Base-by-base conservation (phyloP, 2,329 filamentous ascomycete species). In the Epichloe baconii region DNA sequence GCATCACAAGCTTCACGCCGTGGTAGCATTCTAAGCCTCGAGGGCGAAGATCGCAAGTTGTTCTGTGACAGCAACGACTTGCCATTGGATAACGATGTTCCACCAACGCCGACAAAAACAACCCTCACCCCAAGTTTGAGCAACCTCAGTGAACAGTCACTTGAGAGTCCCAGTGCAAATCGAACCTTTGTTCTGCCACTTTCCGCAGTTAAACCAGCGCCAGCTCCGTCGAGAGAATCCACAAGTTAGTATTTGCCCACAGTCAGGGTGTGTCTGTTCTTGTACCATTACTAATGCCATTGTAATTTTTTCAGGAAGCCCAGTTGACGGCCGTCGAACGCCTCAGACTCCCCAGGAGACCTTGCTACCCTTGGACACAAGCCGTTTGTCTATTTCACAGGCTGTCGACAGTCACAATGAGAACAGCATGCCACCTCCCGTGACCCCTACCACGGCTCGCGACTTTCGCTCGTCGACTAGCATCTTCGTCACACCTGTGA, bases 51-150 rank as follows among this genome's bases (percentile, higher is more conserved):
- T 47, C 71, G 77, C 52, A 76, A 78, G 57, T 58, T 71, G 36
- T 68, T 69, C 53, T 62, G 58, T 21, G 66, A 68, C 14, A 57
- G 42, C 11, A 52, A 55, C 17, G 61, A 67, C 43, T 49, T 64
- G 36, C 52, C 58, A 8, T 50, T 63, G 49, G 63, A 68, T 34
- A 75, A 71, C 40, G 89, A 95, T 47, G 73, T 91, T 52, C 90
- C 91, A n/a, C 90, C 91, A 1, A 98, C 93, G 1, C 93, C 93
- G 1, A 97, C 93, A 0, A 97, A 95, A 67, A 80, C 80, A 57
- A 71, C 38, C 3, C 69, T 69, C 51, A 71, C 66, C 41, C 70
- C 67, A 59, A 76, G 67, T 55, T 59, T 69, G 38, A 67, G 63
- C 45, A 67, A 67, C 41, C 55, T 65, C 23, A 67, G 67, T 53